phyloP scores from a whole-genome alignment of 345 rosid genomes.

The Ceriops zippeliana region DNA sequence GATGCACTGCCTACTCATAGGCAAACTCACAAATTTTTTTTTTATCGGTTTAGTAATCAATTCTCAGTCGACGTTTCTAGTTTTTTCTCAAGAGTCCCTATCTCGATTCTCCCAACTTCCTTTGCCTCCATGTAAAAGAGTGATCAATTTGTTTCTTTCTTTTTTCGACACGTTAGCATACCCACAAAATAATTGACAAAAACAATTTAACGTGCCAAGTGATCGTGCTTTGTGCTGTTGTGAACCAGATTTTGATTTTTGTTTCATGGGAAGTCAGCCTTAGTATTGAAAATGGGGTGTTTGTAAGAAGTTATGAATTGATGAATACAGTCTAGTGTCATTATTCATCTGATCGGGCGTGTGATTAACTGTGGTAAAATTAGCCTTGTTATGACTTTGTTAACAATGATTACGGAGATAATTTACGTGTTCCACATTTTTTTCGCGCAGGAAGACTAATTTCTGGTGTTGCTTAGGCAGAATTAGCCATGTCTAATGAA shows the following conservation, averaged over 20 bases:
- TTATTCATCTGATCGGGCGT: neutral
- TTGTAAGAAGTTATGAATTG: too few species aligned
- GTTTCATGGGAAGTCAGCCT: too few species aligned
- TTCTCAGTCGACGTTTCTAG: too few species aligned
- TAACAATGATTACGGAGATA: neutral
- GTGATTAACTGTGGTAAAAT: neutral
- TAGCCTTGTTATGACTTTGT: too few species aligned
- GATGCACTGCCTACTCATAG: too few species aligned
- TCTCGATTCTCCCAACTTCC: too few species aligned
- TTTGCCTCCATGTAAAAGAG: too few species aligned
- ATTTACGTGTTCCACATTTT: neutral
- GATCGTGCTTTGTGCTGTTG: conserved; percentile 1
- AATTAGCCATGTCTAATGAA: conserved; percentile 24
- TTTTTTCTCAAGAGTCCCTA: too few species aligned
- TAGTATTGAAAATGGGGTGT: too few species aligned
- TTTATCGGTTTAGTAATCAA: too few species aligned
- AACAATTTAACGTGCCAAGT: neutral
- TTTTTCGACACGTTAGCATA: neutral
- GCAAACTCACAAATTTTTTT: too few species aligned
- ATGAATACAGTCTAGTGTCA: too few species aligned
- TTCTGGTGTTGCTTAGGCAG: neutral
- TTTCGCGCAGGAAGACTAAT: neutral
- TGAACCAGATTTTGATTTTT: neutral
- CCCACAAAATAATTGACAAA: neutral
- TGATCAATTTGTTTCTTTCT: neutral